Evolutionary conservation across 768 basidiomycete species (phyloP).

Genomic region (Phlebiopsis flavidoalba): DNA sequence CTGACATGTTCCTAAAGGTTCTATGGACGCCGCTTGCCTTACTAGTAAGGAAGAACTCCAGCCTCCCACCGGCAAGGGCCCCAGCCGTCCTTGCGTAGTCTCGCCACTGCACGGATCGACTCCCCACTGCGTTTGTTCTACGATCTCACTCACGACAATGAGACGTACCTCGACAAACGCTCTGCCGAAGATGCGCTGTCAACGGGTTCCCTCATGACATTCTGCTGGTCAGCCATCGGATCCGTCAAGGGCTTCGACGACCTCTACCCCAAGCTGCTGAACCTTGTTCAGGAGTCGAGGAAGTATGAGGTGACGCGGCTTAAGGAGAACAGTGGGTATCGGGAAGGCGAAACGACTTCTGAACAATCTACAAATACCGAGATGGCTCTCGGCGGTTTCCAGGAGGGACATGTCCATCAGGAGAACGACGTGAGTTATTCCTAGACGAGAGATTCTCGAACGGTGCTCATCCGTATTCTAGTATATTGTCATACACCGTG

Average conservation of each 20-base stretch:
- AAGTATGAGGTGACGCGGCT: slow-evolving; percentile 67
- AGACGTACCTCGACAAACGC: slow-evolving; percentile 84
- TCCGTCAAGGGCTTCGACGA: slow-evolving; percentile 98
- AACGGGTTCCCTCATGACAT: slow-evolving; percentile 88
- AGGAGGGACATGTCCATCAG: slow-evolving; percentile 95
- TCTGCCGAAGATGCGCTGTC: slow-evolving; percentile 94
- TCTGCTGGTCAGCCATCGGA: slow-evolving; percentile 83
- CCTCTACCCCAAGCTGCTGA: slow-evolving; percentile 88
- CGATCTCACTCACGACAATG: slow-evolving; percentile 97
- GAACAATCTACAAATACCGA: slow-evolving; percentile 87
- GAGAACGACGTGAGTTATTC: slow-evolving; percentile 75
- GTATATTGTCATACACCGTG: slow-evolving; percentile 93
- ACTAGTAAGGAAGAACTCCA: slow-evolving; percentile 71
- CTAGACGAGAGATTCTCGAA: neutral
- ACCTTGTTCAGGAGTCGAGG: slow-evolving; percentile 82
- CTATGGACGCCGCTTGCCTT: slow-evolving; percentile 89
- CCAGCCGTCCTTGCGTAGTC: slow-evolving; percentile 65
- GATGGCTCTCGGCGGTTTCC: slow-evolving; percentile 82
- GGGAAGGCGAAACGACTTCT: slow-evolving; percentile 54
- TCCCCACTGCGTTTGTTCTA: slow-evolving; percentile 93
- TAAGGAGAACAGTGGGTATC: slow-evolving; percentile 29
- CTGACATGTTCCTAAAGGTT: slow-evolving; percentile 43
- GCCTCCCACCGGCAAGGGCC: slow-evolving; percentile 80
- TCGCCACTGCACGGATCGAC: slow-evolving; percentile 78
- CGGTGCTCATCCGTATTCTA: slow-evolving; percentile 26